Conservation (phyloP, 352 stramenopile genomes). For the Globisporangium spiculum region DNA sequence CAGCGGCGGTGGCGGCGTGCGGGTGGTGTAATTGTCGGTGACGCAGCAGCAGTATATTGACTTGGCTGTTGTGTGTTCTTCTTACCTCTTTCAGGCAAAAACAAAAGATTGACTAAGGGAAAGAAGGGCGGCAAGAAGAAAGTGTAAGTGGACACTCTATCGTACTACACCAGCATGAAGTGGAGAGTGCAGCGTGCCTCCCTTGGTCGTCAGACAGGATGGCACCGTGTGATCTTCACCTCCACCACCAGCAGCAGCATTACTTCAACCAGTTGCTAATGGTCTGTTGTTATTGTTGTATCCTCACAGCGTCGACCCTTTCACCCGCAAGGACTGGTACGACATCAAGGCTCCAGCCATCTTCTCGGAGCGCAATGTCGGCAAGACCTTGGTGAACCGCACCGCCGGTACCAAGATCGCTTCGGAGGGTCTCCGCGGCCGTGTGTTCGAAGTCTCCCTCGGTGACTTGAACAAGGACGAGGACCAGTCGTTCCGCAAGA, state of each 20-base stretch:
- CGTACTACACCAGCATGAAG: not conserved
- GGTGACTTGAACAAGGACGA: slow-evolving; percentile 99
- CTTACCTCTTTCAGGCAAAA: slow-evolving; percentile 64
- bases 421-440: slow-evolving; percentile 97
- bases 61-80: slow-evolving; percentile 1
- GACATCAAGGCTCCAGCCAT: slow-evolving; percentile 98
- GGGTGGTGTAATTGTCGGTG: not conserved
- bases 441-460: slow-evolving; percentile 98
- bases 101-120: slow-evolving; percentile 90
- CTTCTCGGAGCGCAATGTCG: slow-evolving; percentile 96
- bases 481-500: slow-evolving; percentile 97
- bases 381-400: slow-evolving; percentile 99
- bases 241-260: not conserved
- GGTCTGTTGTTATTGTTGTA: slow-evolving; percentile 9
- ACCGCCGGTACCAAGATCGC: slow-evolving; percentile 97
- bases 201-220: not conserved
- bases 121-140: slow-evolving; percentile 93
- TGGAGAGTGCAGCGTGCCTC: not conserved
- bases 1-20: not conserved
- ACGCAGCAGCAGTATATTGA: not conserved
- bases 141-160: slow-evolving; percentile 54
- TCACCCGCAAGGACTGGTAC: slow-evolving; percentile 98
- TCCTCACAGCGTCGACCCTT: slow-evolving; percentile 92
- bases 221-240: not conserved
- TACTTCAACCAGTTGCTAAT: slow-evolving; percentile 9